Evolutionary conservation across 352 stramenopile genomes (phyloP).

Genomic region (Phytophthora chlamydospora): DNA sequence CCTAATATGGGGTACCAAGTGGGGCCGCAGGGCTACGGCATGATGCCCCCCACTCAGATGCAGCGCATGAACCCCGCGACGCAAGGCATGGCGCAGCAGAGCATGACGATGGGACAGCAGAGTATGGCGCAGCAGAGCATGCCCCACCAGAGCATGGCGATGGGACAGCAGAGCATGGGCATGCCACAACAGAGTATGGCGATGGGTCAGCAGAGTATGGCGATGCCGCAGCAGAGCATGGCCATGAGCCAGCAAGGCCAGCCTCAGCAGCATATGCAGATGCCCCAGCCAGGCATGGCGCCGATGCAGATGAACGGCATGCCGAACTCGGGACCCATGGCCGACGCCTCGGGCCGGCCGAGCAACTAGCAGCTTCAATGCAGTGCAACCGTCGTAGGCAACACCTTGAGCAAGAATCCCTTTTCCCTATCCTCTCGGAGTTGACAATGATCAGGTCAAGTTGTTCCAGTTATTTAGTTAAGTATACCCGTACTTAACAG

Average conservation of each 20-base stretch:
- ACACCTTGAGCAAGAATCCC: constrained; percentile 8
- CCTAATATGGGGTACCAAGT: constrained; percentile 54
- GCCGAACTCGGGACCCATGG: constrained; percentile 25
- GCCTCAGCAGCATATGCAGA: constrained; percentile 33
- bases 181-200: constrained; percentile 36
- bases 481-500: no score
- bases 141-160: constrained; percentile 21
- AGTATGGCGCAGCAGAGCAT: constrained; percentile 16
- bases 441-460: no score
- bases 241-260: constrained; percentile 32
- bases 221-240: constrained; percentile 29
- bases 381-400: constrained; percentile 4
- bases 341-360: constrained; percentile 18
- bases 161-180: constrained; percentile 29
- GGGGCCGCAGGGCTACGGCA: constrained; percentile 53
- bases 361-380: constrained; percentile 22
- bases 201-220: constrained; percentile 25
- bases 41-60: constrained; percentile 46
- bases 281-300: constrained; percentile 30
- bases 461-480: no score
- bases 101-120: constrained; percentile 40
- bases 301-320: constrained; percentile 43
- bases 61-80: constrained; percentile 42
- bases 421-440: constrained; percentile 4
- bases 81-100: constrained; percentile 32